Evolutionary conservation across 108 stramenopile genomes (phyloP), one percentile per base, ranked within the genome.

Genomic region (Licmophora abbreviata): DNA sequence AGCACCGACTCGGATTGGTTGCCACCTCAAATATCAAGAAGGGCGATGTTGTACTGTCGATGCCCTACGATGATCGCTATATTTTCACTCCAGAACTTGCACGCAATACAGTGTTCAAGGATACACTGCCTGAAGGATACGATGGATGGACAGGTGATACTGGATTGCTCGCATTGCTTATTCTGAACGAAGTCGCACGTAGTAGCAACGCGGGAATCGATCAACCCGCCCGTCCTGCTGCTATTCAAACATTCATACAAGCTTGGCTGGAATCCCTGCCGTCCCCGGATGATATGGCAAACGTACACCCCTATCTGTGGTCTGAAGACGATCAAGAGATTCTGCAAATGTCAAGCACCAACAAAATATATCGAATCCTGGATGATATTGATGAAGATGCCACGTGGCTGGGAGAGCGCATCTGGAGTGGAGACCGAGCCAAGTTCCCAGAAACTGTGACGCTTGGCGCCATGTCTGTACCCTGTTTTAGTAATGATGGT

Each of bases 301-400:
- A 24, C 2, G 11, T 61, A 27, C 88, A 90, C 59, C 88, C 88
- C 0, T 50, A 78, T 1, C 53, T 83, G 22, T 90, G 84, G 84
- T 66, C 79, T 20, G 84, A 85, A 51, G 74, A 66, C 4, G 79
- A 82, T 52, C 88, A 90, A 62, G 88, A 90, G 61, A 51, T 69
- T 15, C 50, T 90, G 60, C 88, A 90, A 59, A 61, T 52, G 7
- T 85, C 83, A 0, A 67, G 64, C 1, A 90, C 84, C 6, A 83
- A 80, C 22, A 85, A 85, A 56, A 74, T 90, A 14, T 90, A 90
- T 63, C 71, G 75, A 29, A 21, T 68, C 4, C 51, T 90, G 47
- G 88, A 90, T 68, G 88, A 90, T 51, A 61, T 83, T 35, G 88
- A 90, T 31, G 88, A 90, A 57, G 88, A 90, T 64, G 71, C 74